Evolutionary conservation across 176 grass and related monocot species (phyloP), one percentile per base, ranked within the genome.

Genomic region (Avena sativa): DNA sequence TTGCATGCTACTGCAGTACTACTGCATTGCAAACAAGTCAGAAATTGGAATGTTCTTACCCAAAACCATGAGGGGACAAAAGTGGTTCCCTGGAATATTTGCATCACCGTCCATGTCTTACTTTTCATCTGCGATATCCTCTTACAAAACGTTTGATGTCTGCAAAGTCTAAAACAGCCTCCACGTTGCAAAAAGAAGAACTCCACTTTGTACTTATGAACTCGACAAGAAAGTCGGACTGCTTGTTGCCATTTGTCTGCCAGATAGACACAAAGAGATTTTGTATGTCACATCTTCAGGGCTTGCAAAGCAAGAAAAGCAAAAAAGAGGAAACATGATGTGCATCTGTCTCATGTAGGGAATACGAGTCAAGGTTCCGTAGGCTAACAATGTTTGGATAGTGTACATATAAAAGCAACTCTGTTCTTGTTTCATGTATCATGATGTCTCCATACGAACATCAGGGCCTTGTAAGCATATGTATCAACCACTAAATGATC

Each of bases 171-270:
- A 87, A 83, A 85, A 92, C 73, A 82, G 89, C 52, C 62, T 93
- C 79, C 71, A 94, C 76, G 19, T 82, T 80, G 36, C 74, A 55
- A 82, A 99, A 96, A 69, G 80, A 87, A 49, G 82, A 89, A 21
- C 57, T 68, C 89, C 87, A 99, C 66, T 87, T 93, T 86, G 87
- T 79, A 34, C 53, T 89, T 80, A 94, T 87, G 59, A 90, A 86
- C 65, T 89, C 84, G 46, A 92, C 91, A 70, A 99, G 87, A 74
- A 96, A 90, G 55, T 96, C 81, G 0, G 97, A 94, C 70, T 99
- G 97, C 44, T 82, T 57, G 40, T 94, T 84, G 14, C 97, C 97
- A 84, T 99, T 99, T 83, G 97, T 99, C 94, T 99, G 90, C 61
- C 61, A 83, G 48, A 83, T 15, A 83, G 51, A 26, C 5, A 48